phyloP scores from a whole-genome alignment of 192 early-diverging fungal genomes.

The Phlyctochytrium arcticum region DNA sequence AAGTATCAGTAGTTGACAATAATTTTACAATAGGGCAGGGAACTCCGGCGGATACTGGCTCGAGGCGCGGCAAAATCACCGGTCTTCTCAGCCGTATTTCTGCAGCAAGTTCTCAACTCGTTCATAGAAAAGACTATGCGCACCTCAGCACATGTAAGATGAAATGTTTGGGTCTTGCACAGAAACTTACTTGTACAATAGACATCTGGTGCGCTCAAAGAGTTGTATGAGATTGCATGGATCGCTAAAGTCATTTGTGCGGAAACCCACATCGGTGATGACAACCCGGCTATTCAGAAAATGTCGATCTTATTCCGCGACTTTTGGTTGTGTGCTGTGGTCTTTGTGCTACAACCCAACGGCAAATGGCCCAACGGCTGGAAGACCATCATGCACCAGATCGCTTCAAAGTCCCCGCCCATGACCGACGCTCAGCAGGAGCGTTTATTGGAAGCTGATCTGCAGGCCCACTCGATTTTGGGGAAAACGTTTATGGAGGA shows the following conservation, averaged over 20 bases:
- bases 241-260: conserved; percentile 41
- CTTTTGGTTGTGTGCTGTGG: conserved; percentile 85
- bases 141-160: no score
- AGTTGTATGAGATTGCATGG: conserved; percentile 33
- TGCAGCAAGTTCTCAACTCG: conserved; percentile 29
- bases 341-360: conserved; percentile 71
- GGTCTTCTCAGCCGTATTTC: conserved; percentile 11
- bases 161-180: no score
- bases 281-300: conserved; percentile 32
- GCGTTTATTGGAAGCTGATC: conserved; percentile 81
- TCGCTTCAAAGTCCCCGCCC: conserved; percentile 83
- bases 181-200: no score
- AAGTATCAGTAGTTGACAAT: no score
- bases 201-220: no score
- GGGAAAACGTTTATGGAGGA: conserved; percentile 54
- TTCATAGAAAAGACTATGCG: conserved; percentile 35
- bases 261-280: conserved; percentile 6
- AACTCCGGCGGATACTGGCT: conserved; percentile 1
- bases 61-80: conserved; percentile 12
- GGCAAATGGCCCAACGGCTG: conserved; percentile 74
- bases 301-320: conserved; percentile 73
- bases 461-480: conserved; percentile 82
- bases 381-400: conserved; percentile 56
- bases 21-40: background rate
- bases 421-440: conserved; percentile 67